phyloP scores from a whole-genome alignment of 495 filamentous ascomycete genomes.

The Rhizodiscina lignyota region DNA sequence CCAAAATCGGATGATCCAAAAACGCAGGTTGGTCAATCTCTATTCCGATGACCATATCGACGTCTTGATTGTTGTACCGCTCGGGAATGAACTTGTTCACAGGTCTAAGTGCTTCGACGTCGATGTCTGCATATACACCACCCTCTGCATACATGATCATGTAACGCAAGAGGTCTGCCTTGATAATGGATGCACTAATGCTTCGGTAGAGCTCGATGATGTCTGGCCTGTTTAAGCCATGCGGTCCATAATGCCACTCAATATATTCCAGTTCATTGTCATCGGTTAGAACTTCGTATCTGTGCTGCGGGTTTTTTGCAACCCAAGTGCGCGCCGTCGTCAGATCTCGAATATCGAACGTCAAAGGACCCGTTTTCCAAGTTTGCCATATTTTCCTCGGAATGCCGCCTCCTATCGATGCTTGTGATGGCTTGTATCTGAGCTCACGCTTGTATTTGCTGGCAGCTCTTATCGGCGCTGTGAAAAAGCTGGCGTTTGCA shows the following conservation, averaged over 20 bases:
- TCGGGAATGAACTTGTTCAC: conserved; percentile 29
- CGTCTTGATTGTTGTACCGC: conserved; percentile 25
- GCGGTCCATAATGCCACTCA: conserved; percentile 37
- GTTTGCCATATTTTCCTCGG: conserved; percentile 49
- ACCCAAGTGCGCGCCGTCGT: conserved; percentile 38
- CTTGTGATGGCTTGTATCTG: too few relatives aligned
- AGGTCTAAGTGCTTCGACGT: conserved; percentile 29
- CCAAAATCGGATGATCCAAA: conserved; percentile 41
- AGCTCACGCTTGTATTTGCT: too few relatives aligned
- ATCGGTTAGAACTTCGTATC: conserved; percentile 52
- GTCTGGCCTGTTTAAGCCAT: conserved; percentile 40
- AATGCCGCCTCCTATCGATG: conserved; percentile 13
- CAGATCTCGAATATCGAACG: conserved; percentile 38
- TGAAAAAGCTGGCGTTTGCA: too few relatives aligned
- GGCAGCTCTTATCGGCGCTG: too few relatives aligned
- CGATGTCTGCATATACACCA: conserved; percentile 33
- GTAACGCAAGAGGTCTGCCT: conserved; percentile 35
- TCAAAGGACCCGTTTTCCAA: conserved; percentile 44
- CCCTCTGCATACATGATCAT: conserved; percentile 36
- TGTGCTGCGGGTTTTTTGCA: conserved; percentile 35
- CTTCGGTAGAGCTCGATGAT: conserved; percentile 40
- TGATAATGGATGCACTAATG: conserved; percentile 40
- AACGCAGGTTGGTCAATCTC: conserved; percentile 49
- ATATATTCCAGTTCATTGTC: conserved; percentile 41
- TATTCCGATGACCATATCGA: conserved; percentile 46